Conservation (phyloP, 2,329 filamentous ascomycete species). For the Mycocentrospora acerina region DNA sequence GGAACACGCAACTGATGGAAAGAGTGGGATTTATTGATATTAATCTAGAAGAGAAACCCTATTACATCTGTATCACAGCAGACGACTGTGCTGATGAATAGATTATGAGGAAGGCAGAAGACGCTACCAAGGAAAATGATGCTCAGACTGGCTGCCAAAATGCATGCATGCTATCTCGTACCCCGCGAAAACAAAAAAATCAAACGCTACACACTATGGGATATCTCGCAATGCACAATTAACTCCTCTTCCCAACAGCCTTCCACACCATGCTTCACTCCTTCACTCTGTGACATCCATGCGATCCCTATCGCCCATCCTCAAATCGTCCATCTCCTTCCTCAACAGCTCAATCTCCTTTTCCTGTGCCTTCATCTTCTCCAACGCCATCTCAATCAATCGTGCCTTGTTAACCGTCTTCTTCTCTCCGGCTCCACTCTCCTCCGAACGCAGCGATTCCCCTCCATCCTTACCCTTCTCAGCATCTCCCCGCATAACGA, state of each 20-base stretch:
- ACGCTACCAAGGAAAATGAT: no score
- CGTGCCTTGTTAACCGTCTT: conserved; percentile 34
- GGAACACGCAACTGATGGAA: no score
- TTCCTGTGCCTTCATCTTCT: conserved; percentile 34
- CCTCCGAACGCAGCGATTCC: conserved; percentile 9
- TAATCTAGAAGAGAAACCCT: no score
- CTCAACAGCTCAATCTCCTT: conserved; percentile 29
- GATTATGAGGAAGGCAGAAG: background rate
- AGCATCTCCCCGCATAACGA: conserved; percentile 21
- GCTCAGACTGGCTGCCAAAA: no score
- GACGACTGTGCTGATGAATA: background rate
- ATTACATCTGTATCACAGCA: no score
- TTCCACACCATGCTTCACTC: background rate
- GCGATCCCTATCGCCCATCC: conserved; percentile 16
- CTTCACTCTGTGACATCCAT: conserved; percentile 27
- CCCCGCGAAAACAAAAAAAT: background rate
- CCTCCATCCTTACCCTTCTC: conserved; percentile 8
- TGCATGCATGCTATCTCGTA: no score
- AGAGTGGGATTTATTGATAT: no score
- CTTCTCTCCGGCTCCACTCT: conserved; percentile 19
- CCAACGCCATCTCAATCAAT: conserved; percentile 34
- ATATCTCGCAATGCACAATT: conserved; percentile 13
- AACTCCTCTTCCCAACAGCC: background rate
- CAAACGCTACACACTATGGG: conserved; percentile 9
- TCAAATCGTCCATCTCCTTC: conserved; percentile 25